Conservation (phyloP, 2,329 filamentous ascomycete genomes). For the Elsinoe necatrix region DNA sequence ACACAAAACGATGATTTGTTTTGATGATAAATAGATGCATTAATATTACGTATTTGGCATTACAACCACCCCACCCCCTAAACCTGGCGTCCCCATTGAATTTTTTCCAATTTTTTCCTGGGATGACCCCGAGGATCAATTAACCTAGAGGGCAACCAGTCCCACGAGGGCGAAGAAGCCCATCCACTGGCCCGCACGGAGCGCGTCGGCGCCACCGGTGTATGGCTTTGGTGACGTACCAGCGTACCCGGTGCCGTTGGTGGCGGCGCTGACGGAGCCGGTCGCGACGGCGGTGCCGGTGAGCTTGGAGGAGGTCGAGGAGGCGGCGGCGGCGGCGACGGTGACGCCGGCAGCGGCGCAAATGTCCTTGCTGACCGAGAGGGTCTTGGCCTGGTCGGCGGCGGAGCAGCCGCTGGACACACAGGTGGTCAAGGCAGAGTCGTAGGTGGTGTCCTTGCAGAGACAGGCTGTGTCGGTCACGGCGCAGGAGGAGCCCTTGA, state of each 20-base stretch:
- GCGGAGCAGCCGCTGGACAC: conserved; percentile 4
- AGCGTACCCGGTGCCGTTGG: conserved; percentile 10
- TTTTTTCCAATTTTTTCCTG: too few species aligned
- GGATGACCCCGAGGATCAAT: too few species aligned
- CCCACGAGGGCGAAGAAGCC: conserved; percentile 14
- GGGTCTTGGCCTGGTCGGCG: conserved; percentile 10
- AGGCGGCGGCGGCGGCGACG: background rate
- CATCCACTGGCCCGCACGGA: conserved; percentile 12
- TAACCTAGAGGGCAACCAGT: conserved; percentile 12
- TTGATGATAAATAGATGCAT: background rate
- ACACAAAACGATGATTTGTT: too few species aligned
- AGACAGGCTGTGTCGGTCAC: conserved; percentile 13
- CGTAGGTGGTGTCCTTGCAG: conserved; percentile 11
- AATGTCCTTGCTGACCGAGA: conserved; percentile 7
- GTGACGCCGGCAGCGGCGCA: conserved; percentile 6
- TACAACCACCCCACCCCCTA: background rate
- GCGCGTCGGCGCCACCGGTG: conserved; percentile 11
- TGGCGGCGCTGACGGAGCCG: background rate
- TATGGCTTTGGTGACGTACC: conserved; percentile 10
- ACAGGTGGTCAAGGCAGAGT: background rate
- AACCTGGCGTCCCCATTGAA: conserved; percentile 4
- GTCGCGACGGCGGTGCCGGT: background rate
- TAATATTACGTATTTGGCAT: conserved; percentile 6
- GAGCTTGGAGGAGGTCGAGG: background rate
- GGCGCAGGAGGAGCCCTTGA: conserved; percentile 13